Conservation (phyloP, 1,139 yeast genomes). For the Kodamaea plutei region DNA sequence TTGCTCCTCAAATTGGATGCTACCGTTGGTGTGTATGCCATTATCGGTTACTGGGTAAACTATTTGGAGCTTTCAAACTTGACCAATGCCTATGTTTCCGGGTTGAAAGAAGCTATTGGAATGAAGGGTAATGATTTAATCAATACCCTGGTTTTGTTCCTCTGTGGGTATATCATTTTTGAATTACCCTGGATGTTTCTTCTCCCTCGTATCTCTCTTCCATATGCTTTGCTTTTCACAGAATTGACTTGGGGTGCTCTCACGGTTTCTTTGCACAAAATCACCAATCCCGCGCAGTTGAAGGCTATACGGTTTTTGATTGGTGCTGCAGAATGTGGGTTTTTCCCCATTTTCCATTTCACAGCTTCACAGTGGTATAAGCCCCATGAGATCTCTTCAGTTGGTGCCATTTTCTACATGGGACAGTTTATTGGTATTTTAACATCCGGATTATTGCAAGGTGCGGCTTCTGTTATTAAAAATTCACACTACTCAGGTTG, state of each 20-base stretch:
- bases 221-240: conserved; percentile 20
- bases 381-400: conserved; percentile 23
- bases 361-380: conserved; percentile 24
- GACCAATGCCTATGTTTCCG: conserved; percentile 29
- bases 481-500: conserved; percentile 21
- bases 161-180: conserved; percentile 24
- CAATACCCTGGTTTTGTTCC: conserved; percentile 24
- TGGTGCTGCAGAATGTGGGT: conserved; percentile 26
- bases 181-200: conserved; percentile 23
- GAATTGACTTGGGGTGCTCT: conserved; percentile 25
- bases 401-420: conserved; percentile 26
- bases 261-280: conserved; percentile 20
- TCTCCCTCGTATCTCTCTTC: conserved; percentile 20
- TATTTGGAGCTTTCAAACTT: conserved; percentile 20
- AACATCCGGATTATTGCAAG: conserved; percentile 27
- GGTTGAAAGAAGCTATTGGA: conserved; percentile 22
- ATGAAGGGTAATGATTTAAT: conserved; percentile 30
- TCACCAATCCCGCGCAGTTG: conserved; percentile 16
- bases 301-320: conserved; percentile 27
- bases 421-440: conserved; percentile 29
- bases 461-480: conserved; percentile 19
- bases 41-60: conserved; percentile 27
- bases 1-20: conserved; percentile 24
- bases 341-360: conserved; percentile 22
- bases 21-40: conserved; percentile 22